Conservation (phyloP, 345 rosid genomes). For the Aegle marmelos region DNA sequence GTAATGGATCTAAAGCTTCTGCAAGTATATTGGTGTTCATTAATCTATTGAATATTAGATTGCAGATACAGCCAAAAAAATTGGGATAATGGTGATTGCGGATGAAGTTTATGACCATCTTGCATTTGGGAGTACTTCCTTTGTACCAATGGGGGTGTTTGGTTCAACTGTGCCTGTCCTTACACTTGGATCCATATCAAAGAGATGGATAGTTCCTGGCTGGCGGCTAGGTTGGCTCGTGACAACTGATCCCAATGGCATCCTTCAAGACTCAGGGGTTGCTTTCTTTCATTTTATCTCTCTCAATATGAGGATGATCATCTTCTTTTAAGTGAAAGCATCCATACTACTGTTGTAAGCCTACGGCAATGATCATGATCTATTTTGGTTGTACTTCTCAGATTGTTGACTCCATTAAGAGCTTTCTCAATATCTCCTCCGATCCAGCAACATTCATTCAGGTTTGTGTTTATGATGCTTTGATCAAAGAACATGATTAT, state of each 20-base stretch:
- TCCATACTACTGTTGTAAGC: background rate
- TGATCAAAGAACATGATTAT: too few relatives aligned
- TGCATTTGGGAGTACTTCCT: conserved; percentile 47
- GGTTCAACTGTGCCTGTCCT: conserved; percentile 57
- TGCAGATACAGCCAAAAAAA: conserved; percentile 59
- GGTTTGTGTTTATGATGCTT: conserved; percentile 20
- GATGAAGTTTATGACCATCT: conserved; percentile 69
- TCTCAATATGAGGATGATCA: background rate
- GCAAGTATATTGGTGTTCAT: background rate
- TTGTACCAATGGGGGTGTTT: conserved; percentile 68
- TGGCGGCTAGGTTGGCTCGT: conserved; percentile 82
- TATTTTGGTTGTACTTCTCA: background rate
- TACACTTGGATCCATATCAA: conserved; percentile 67
- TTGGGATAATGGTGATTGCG: conserved; percentile 66
- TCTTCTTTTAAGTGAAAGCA: background rate
- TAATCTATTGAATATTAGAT: conserved; percentile 10
- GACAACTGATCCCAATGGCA: conserved; percentile 51
- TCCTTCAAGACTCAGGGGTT: conserved; percentile 50
- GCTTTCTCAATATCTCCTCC: conserved; percentile 24
- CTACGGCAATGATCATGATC: background rate
- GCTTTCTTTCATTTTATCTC: conserved; percentile 5
- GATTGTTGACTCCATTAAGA: conserved; percentile 24
- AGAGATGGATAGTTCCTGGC: conserved; percentile 82
- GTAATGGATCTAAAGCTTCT: background rate
- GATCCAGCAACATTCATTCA: conserved; percentile 56